phyloP scores from a whole-genome alignment of 2,329 filamentous ascomycete species.

The Fusarium armeniacum region DNA sequence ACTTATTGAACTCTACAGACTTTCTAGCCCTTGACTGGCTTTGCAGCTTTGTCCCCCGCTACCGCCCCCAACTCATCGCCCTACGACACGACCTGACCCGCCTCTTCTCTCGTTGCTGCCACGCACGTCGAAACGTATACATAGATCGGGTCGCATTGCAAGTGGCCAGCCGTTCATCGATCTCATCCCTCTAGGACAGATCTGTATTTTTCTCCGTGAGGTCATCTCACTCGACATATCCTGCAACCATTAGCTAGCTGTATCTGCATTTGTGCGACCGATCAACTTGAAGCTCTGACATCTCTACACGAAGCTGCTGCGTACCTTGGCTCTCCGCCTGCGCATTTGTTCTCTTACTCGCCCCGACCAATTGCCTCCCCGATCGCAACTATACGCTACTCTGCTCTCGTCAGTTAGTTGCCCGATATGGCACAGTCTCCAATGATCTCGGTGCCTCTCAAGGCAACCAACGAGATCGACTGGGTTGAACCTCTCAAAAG shows the following conservation, averaged over 20 bases:
- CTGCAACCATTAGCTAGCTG: slow-evolving; percentile 32
- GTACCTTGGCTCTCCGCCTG: slow-evolving; percentile 38
- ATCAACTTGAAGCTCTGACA: slow-evolving; percentile 24
- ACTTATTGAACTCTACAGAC: slow-evolving; percentile 27
- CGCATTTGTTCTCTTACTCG: slow-evolving; percentile 28
- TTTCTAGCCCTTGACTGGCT: slow-evolving; percentile 26
- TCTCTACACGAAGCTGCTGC: slow-evolving; percentile 38
- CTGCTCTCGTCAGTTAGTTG: slow-evolving; percentile 8
- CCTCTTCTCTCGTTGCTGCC: slow-evolving; percentile 35
- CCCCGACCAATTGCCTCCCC: slow-evolving; percentile 30
- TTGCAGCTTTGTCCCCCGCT: slow-evolving; percentile 32
- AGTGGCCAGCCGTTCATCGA: slow-evolving; percentile 47
- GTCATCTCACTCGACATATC: slow-evolving; percentile 23
- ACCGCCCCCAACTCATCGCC: slow-evolving; percentile 47
- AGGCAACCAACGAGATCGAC: slow-evolving; percentile 97
- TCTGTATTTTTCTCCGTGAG: slow-evolving; percentile 22
- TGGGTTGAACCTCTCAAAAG: slow-evolving; percentile 93
- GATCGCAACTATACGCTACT: slow-evolving; percentile 21
- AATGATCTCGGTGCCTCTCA: slow-evolving; percentile 95
- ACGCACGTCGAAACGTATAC: slow-evolving; percentile 39
- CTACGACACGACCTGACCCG: slow-evolving; percentile 41
- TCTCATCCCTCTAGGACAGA: slow-evolving; percentile 30
- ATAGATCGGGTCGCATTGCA: slow-evolving; percentile 53
- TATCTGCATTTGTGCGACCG: slow-evolving; percentile 39
- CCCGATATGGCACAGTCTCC: slow-evolving; percentile 82